Evolutionary conservation across 352 stramenopile genomes (phyloP), one percentile per base, ranked within the genome.

Genomic region (Globisporangium nodosum): DNA sequence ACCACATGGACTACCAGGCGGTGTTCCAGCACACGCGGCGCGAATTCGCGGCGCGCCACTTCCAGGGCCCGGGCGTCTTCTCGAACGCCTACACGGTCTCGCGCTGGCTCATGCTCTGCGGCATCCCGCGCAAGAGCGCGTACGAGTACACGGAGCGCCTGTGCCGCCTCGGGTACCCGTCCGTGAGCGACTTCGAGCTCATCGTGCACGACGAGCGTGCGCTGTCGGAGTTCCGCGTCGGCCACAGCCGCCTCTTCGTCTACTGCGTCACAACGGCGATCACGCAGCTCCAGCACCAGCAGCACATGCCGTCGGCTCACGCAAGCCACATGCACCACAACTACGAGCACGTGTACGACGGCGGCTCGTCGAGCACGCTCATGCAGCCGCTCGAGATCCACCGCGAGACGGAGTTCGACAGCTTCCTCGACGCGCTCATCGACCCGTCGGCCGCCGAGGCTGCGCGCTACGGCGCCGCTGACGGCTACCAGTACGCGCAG

Each of bases 141-240:
- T 78, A 73, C 53, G 56, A 81, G 61, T 90, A 90, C 64, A 71
- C 74, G 18, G 78, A 85, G 53, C 67, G 70, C 21, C 63, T 90
- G 5, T 73, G 73, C 40, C 79, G 67, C 52, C 68, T 81, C n/a
- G 78, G 78, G 18, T 88, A 88, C 63, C 70, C 81, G 40, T 61
- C 58, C 31, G 70, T 86, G 39, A 67, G 66, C n/a, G 75, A 88
- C 24, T 68, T 90, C 43, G 73, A 85, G 58, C 72, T 78, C 48
- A 74, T 83, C 37, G n/a, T 74, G 9, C 71, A 86, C 56, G 76
- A 86, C 52, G 65, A 81, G 54, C 73, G 66, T 40, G 72, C 73
- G 8, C 56, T 85, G 5, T 57, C 65, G 15, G 54, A 71, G 43
- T 75, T 85, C 57, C 73, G 70, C 54, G 61, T 71, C 54, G 75